Evolutionary conservation across 2,329 filamentous ascomycete species (phyloP).

Genomic region (Diplodia sapinea): DNA sequence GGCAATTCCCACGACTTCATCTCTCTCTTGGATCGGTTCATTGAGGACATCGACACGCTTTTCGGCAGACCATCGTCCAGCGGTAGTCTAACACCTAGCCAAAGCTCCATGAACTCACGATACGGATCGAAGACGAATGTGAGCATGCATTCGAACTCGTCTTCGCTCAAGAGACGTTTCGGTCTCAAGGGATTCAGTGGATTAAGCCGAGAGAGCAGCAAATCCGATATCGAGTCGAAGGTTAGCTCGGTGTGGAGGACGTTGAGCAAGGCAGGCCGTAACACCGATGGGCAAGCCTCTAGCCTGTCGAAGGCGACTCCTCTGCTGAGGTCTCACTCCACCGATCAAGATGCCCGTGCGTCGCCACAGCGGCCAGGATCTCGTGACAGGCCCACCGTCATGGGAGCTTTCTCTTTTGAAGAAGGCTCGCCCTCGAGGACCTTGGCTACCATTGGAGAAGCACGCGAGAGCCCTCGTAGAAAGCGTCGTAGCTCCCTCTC

Average conservation of each 20-base stretch:
- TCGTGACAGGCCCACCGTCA: constrained; percentile 59
- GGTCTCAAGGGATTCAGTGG: constrained; percentile 68
- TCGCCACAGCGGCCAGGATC: constrained; percentile 60
- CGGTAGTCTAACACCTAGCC: constrained; percentile 53
- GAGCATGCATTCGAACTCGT: constrained; percentile 79
- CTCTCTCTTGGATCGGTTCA: constrained; percentile 83
- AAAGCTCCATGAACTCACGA: constrained; percentile 64
- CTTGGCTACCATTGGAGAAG: constrained; percentile 52
- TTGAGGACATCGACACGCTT: constrained; percentile 87
- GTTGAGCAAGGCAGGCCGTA: constrained; percentile 78
- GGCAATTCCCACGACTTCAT: constrained; percentile 82
- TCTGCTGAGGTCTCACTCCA: constrained; percentile 74
- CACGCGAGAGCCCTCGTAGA: constrained; percentile 61
- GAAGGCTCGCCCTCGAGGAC: constrained; percentile 52
- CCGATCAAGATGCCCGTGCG: constrained; percentile 66
- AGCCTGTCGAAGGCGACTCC: constrained; percentile 69
- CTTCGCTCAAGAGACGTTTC: constrained; percentile 83
- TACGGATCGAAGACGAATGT: constrained; percentile 67
- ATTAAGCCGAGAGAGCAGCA: constrained; percentile 79
- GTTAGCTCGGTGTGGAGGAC: constrained; percentile 82
- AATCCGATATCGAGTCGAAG: constrained; percentile 69
- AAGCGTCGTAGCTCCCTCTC: constrained; percentile 92
- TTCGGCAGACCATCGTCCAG: constrained; percentile 68
- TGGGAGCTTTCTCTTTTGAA: constrained; percentile 57
- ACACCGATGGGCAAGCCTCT: constrained; percentile 63